A percentile compares a stretch with the other conserved stretches of the same genome.
Conservation (phyloP, 495 filamentous ascomycete species). For the Tuber calosporum region DNA sequence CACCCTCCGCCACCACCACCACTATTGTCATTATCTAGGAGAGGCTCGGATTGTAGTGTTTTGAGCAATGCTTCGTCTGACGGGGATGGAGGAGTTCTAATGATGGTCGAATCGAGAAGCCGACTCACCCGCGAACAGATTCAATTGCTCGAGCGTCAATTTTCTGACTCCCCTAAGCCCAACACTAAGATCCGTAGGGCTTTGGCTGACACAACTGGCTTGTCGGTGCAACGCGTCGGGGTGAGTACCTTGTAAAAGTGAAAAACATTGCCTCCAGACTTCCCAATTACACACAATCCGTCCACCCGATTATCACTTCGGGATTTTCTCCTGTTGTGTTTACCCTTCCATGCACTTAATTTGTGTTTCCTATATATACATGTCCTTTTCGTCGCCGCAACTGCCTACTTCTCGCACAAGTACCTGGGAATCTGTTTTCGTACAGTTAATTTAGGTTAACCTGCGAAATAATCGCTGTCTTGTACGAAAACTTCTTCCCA, state of each 20-base stretch:
- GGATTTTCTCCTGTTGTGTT: conserved; percentile 43
- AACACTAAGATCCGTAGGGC: conserved; percentile 32
- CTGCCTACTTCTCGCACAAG: conserved; percentile 32
- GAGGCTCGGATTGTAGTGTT: conserved; percentile 32
- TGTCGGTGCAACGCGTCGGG: conserved; percentile 38
- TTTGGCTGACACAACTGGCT: conserved; percentile 35
- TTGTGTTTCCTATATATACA: conserved; percentile 41
- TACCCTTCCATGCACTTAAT: conserved; percentile 36
- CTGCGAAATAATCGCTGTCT: no score
- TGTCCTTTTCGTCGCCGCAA: conserved; percentile 24
- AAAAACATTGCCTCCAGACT: conserved; percentile 43
- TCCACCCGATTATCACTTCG: conserved; percentile 43
- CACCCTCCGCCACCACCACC: conserved; percentile 21
- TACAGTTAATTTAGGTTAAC: no score
- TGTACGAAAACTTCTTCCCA: no score
- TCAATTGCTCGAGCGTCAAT: conserved; percentile 34
- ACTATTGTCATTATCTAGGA: conserved; percentile 30
- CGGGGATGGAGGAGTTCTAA: conserved; percentile 18
- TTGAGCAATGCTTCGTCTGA: conserved; percentile 20
- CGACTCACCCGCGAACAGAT: conserved; percentile 36
- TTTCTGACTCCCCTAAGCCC: conserved; percentile 35
- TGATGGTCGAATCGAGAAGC: conserved; percentile 28
- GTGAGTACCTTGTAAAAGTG: conserved; percentile 36
- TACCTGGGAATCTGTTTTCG: no score
- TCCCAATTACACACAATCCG: conserved; percentile 42